phyloP scores from a whole-genome alignment of 129 eudicot species.

The Solidago caesia region DNA sequence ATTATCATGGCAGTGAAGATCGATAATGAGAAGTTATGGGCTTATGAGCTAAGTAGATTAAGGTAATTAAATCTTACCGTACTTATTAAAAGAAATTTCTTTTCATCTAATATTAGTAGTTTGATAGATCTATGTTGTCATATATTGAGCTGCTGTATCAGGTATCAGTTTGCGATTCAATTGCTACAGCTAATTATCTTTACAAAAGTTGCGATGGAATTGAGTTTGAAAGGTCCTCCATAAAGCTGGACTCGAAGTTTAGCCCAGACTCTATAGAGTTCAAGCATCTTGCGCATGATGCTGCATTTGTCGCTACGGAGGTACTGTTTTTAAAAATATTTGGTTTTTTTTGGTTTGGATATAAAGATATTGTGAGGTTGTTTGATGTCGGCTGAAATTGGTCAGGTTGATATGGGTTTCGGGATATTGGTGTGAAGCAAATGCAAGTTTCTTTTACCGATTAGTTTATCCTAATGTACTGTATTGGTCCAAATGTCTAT shows the following conservation, averaged over 20 bases:
- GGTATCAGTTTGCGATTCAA: slow-evolving; percentile 87
- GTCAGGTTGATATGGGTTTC: too few relatives aligned
- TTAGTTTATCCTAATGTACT: too few relatives aligned
- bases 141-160: slow-evolving; percentile 22
- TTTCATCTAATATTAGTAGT: neutral
- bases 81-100: neutral
- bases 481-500: too few relatives aligned
- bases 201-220: slow-evolving; percentile 86
- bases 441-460: too few relatives aligned
- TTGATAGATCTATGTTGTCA: neutral
- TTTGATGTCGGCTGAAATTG: too few relatives aligned
- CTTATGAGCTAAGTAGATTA: slow-evolving; percentile 82
- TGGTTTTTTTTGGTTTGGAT: neutral
- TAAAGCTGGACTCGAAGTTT: slow-evolving; percentile 83
- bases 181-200: slow-evolving; percentile 81
- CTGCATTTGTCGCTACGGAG: slow-evolving; percentile 61
- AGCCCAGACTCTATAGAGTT: slow-evolving; percentile 89
- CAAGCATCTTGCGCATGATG: slow-evolving; percentile 72
- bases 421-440: too few relatives aligned
- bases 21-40: slow-evolving; percentile 53
- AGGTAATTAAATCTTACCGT: slow-evolving; percentile 42
- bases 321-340: slow-evolving; percentile 29
- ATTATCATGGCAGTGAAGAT: neutral
- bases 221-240: slow-evolving; percentile 88
- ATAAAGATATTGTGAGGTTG: too few relatives aligned